A percentile compares a stretch with the other conserved stretches of the same genome.
phyloP scores from a whole-genome alignment of 306 rosid species.

The Pterocarpus macrocarpus region DNA sequence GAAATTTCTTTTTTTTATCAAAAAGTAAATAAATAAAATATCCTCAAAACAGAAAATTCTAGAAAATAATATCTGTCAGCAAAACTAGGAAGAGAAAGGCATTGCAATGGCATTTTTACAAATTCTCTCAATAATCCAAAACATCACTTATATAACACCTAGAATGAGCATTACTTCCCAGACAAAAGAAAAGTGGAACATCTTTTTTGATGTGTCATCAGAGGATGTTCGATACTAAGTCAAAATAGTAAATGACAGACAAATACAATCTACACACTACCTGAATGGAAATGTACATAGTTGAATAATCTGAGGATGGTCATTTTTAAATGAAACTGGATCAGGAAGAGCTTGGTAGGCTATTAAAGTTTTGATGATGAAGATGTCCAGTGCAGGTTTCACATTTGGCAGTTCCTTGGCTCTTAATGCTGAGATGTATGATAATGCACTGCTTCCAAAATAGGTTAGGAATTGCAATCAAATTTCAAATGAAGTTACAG shows the following conservation, averaged over 20 bases:
- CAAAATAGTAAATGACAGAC: constrained; percentile 25
- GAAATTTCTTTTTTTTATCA: background rate
- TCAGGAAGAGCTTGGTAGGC: constrained; percentile 94
- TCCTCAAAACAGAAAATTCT: constrained; percentile 5
- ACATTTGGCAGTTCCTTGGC: constrained; percentile 69
- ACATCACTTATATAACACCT: constrained; percentile 19
- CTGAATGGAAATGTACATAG: constrained; percentile 92
- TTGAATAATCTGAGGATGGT: constrained; percentile 80
- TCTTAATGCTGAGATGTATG: constrained; percentile 66
- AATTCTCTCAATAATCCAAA: constrained; percentile 19
- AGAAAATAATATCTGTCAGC: background rate
- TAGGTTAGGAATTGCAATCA: constrained; percentile 40
- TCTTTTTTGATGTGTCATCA: constrained; percentile 15
- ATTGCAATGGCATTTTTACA: constrained; percentile 14
- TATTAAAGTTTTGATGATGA: constrained; percentile 71
- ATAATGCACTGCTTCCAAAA: constrained; percentile 80
- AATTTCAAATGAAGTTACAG: constrained; percentile 31
- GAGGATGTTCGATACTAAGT: constrained; percentile 13
- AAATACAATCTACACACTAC: constrained; percentile 56
- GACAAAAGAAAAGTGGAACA: constrained; percentile 5
- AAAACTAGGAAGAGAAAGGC: constrained; percentile 34
- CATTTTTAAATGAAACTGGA: constrained; percentile 80
- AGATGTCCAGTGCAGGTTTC: constrained; percentile 74
- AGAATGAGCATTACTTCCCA: constrained; percentile 1
- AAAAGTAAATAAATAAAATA: background rate